Evolutionary conservation across 208 protist species (phyloP).

Genomic region (Naegleria lovaniensis): DNA sequence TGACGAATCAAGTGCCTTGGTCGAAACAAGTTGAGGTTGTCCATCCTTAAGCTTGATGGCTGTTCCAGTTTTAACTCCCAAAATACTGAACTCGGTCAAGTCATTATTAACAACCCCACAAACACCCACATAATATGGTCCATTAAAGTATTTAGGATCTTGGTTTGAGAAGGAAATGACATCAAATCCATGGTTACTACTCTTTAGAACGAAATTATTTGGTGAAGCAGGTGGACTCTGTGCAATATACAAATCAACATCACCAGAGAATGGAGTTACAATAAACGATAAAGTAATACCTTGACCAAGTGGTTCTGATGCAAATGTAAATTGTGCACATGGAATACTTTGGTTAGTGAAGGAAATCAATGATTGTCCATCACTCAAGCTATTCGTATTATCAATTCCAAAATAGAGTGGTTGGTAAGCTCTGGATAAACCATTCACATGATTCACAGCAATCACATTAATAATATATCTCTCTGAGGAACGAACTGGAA

Average conservation of each 20-base stretch:
- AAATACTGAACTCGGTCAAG: background rate
- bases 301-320: background rate
- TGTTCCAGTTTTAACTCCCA: background rate
- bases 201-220: background rate
- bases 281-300: background rate
- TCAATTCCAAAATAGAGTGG: background rate
- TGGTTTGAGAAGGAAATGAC: background rate
- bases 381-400: background rate
- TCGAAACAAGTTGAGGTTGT: background rate
- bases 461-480: constrained; percentile 8
- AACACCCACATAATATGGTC: background rate
- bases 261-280: background rate
- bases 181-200: background rate
- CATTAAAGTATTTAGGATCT: background rate
- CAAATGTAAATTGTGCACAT: background rate
- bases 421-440: background rate
- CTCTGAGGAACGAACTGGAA: background rate
- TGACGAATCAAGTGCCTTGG: background rate
- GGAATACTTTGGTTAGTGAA: background rate
- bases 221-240: background rate
- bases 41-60: background rate
- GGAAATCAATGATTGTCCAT: background rate
- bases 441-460: background rate
- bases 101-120: background rate
- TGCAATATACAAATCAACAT: constrained; percentile 5